phyloP scores from a whole-genome alignment of 768 basidiomycete species.

The Lyophyllum decastes region DNA sequence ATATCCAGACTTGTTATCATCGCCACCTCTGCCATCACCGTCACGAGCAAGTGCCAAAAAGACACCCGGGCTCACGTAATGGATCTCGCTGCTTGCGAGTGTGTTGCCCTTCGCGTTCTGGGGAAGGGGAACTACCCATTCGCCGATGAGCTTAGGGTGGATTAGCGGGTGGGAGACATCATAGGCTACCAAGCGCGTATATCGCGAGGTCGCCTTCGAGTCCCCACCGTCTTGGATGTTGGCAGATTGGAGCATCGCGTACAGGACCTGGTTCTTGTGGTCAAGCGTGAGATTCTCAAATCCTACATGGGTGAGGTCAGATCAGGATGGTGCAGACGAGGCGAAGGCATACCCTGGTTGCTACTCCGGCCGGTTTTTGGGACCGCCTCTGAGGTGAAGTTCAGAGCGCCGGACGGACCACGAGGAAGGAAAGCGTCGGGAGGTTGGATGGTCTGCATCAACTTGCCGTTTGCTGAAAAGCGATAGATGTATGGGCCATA shows the following conservation, averaged over 20 bases:
- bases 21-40: slow-evolving; percentile 58
- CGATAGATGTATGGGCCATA: slow-evolving; percentile 70
- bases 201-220: slow-evolving; percentile 46
- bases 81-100: slow-evolving; percentile 54
- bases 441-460: slow-evolving; percentile 60
- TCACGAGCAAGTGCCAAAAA: slow-evolving; percentile 65
- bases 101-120: slow-evolving; percentile 53
- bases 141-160: slow-evolving; percentile 45
- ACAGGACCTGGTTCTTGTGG: slow-evolving; percentile 47
- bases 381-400: slow-evolving; percentile 51
- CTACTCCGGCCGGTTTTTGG: slow-evolving; percentile 53
- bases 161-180: slow-evolving; percentile 39
- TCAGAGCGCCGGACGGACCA: slow-evolving; percentile 40
- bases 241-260: slow-evolving; percentile 64
- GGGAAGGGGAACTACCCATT: slow-evolving; percentile 63
- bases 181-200: slow-evolving; percentile 59
- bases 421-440: slow-evolving; percentile 57
- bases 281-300: slow-evolving; percentile 63
- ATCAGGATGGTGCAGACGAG: neutral
- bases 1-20: slow-evolving; percentile 48
- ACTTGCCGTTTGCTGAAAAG: slow-evolving; percentile 43
- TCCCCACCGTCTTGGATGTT: slow-evolving; percentile 62
- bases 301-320: slow-evolving; percentile 30
- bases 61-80: slow-evolving; percentile 49
- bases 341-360: slow-evolving; percentile 47